Conservation (phyloP, 768 basidiomycete genomes). For the Auricularia auricula-judae region DNA sequence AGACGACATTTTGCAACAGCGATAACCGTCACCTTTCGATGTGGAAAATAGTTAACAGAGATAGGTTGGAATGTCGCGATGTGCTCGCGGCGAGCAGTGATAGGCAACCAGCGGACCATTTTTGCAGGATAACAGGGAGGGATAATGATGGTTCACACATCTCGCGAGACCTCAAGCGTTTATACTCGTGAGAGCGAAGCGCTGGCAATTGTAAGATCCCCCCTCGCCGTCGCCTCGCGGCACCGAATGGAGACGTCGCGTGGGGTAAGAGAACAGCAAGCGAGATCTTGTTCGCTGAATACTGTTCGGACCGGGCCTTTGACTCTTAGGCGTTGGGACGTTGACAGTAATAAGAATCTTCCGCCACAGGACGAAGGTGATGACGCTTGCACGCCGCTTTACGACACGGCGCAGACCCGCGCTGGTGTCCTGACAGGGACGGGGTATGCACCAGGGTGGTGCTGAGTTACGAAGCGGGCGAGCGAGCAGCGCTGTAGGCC, state of each 20-base stretch:
- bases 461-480: neutral
- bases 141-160: neutral
- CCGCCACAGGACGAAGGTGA: neutral
- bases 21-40: constrained; percentile 6
- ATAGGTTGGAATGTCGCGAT: constrained; percentile 1
- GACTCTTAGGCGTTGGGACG: neutral
- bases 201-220: neutral
- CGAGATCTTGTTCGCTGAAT: neutral
- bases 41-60: constrained; percentile 19
- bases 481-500: neutral
- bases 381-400: neutral
- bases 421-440: neutral
- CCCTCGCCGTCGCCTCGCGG: neutral
- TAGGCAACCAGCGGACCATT: neutral
- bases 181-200: neutral
- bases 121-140: neutral
- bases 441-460: neutral
- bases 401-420: neutral
- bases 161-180: neutral
- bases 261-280: neutral
- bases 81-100: neutral
- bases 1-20: neutral
- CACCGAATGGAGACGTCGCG: neutral
- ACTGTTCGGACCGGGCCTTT: neutral
- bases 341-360: neutral